Conservation (phyloP, 2,329 filamentous ascomycete species). For the Cladosporium sp. region DNA sequence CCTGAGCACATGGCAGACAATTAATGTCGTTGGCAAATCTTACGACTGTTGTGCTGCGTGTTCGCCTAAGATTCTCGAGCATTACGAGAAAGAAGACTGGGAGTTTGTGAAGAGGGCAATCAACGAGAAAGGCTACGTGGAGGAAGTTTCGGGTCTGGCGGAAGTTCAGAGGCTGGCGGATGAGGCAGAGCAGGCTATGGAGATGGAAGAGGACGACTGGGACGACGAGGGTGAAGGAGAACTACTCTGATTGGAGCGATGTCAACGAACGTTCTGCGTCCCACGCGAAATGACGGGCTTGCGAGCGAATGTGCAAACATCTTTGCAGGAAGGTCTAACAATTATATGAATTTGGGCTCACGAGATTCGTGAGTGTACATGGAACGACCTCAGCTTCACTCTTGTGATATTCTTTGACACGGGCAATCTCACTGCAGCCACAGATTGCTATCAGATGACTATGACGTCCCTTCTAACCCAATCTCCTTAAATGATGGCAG, state of each 20-base stretch:
- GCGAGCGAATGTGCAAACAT: no score
- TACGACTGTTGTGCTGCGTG: constrained; percentile 82
- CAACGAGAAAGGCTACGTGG: constrained; percentile 71
- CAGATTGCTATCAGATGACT: no score
- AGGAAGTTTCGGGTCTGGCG: constrained; percentile 68
- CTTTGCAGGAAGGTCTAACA: no score
- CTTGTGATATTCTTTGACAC: no score
- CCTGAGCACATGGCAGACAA: constrained; percentile 67
- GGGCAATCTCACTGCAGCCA: no score
- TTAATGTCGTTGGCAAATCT: constrained; percentile 67
- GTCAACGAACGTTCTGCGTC: background rate
- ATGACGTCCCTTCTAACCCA: no score
- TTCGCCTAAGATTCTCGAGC: constrained; percentile 63
- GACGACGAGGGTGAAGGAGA: constrained; percentile 50
- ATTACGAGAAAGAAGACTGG: constrained; percentile 68
- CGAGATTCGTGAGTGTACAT: no score
- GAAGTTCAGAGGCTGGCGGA: constrained; percentile 57
- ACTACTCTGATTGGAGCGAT: constrained; percentile 3
- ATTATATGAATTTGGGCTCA: no score
- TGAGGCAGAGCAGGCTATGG: constrained; percentile 48
- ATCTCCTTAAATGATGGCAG: no score
- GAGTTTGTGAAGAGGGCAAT: constrained; percentile 71
- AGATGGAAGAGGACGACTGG: constrained; percentile 58
- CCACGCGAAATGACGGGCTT: no score
- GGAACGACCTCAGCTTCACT: no score